A percentile compares a stretch with the other conserved stretches of the same genome.
These are phyloP conservation scores for Lasiodiplodia sp. DNA, from an alignment of 2,329 filamentous ascomycete genomes.

Conservation along the genomic window DNA sequence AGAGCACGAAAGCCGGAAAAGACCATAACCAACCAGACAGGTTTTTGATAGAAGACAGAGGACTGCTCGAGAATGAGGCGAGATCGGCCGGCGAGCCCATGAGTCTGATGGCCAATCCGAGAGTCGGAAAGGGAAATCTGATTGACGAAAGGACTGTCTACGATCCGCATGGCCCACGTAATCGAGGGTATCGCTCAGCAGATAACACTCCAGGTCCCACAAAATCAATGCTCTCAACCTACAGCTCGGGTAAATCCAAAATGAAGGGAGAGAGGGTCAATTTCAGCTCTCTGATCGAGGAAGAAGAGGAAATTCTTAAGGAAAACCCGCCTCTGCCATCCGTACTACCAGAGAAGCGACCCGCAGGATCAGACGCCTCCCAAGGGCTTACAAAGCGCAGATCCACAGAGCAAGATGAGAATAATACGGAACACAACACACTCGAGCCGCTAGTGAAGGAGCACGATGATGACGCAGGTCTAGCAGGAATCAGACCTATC, in stretches of 20 bases:
- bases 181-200: background rate
- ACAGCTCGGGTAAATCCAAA: background rate
- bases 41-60: background rate
- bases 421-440: background rate
- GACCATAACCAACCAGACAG: background rate
- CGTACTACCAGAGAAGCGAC: background rate
- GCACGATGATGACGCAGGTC: background rate
- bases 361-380: background rate
- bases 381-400: background rate
- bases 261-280: background rate
- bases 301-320: background rate
- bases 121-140: background rate
- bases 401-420: background rate
- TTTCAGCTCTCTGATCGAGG: background rate
- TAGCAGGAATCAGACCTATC: too few species aligned
- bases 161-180: background rate
- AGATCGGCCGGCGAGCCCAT: background rate
- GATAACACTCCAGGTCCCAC: background rate
- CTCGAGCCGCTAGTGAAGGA: background rate
- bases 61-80: background rate
- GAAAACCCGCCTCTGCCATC: too few species aligned
- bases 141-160: background rate
- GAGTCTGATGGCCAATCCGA: background rate
- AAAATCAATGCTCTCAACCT: background rate
- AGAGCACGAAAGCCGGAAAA: background rate